Evolutionary conservation across 352 stramenopile genomes (phyloP), one percentile per base, ranked within the genome.

Genomic region (Pythium diclinum): DNA sequence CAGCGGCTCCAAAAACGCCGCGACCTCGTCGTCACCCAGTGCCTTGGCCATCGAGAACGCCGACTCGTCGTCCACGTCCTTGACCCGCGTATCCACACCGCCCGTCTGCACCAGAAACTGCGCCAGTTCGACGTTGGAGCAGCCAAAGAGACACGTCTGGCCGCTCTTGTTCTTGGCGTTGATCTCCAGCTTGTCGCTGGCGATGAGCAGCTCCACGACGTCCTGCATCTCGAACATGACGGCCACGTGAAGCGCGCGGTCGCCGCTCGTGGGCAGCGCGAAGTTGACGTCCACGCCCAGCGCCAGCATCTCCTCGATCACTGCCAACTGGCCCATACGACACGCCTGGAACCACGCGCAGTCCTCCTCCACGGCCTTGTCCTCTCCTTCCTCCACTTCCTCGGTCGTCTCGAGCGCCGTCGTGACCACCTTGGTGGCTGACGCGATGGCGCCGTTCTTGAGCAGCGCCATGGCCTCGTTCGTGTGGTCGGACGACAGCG

Each of bases 151-250:
- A 55, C 83, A 92, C 48, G 84, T 93, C 67, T 95, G 85, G 16
- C 78, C 81, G 38, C 74, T 83, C 23, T 75, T 61, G 69, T 95
- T 93, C 56, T 74, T 66, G 3, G 75, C 87, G 62, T 91, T 93
- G 49, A 95, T 64, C 21, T 89, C 56, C 59, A 89, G 74, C 38
- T 70, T 60, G 47, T 82, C 70, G 52, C 72, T 78, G 21, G 69
- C 62, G 42, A 87, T 65, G 46, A 95, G 69, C 36, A 90, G 63
- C 63, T 91, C 73, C 25, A 91, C 84, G n/a, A 95, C 80, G 19
- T 89, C 78, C 46, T 89, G 72, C 78, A 90, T 92, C 61, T 92
- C 87, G 56, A 91, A 92, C 78, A 92, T 92, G 16, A 89, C 76
- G 36, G 83, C 83, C 23, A 93, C 79, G 64, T 93, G 86, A 28